These are phyloP conservation scores for Debaryomyces tyrocola DNA, from an alignment of 805 yeast genomes.

Conservation along the genomic window DNA sequence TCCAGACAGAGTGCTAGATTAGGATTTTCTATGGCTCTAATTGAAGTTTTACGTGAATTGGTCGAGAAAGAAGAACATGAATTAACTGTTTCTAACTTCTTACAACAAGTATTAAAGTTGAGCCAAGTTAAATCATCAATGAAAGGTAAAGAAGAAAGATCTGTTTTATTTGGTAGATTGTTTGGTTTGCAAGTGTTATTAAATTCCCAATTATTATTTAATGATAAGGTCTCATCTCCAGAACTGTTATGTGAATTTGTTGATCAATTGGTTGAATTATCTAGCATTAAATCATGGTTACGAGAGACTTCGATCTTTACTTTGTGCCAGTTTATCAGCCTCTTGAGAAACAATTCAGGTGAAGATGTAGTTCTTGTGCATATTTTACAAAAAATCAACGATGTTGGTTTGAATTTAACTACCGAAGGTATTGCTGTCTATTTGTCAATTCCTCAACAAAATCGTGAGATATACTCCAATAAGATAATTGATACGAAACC, in stretches of 20 bases:
- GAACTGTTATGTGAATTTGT: conserved; percentile 35
- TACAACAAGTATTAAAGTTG: conserved; percentile 40
- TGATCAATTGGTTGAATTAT: conserved; percentile 52
- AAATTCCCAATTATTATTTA: conserved; percentile 38
- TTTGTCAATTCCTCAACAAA: conserved; percentile 46
- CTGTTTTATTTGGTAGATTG: conserved; percentile 75
- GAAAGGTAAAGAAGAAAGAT: conserved; percentile 84
- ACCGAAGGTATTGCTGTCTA: conserved; percentile 81
- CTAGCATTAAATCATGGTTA: conserved; percentile 76
- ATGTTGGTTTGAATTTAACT: conserved; percentile 57
- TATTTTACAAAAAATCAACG: conserved; percentile 47
- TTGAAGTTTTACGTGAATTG: conserved; percentile 55
- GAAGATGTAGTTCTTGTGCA: conserved; percentile 21
- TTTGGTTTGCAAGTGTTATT: conserved; percentile 81
- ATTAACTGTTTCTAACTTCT: conserved; percentile 32
- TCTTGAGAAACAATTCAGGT: conserved; percentile 9
- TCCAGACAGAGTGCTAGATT: conserved; percentile 80
- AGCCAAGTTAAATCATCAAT: conserved; percentile 33
- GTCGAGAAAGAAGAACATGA: conserved; percentile 27
- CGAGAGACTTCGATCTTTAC: conserved; percentile 79
- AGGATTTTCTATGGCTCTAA: conserved; percentile 85
- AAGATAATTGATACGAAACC: conserved; percentile 14
- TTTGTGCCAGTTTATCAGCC: conserved; percentile 50
- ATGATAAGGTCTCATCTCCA: conserved; percentile 10
- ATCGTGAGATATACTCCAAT: conserved; percentile 11